Conservation (phyloP, 2,329 filamentous ascomycete genomes). For the Alternaria ventricosa region DNA sequence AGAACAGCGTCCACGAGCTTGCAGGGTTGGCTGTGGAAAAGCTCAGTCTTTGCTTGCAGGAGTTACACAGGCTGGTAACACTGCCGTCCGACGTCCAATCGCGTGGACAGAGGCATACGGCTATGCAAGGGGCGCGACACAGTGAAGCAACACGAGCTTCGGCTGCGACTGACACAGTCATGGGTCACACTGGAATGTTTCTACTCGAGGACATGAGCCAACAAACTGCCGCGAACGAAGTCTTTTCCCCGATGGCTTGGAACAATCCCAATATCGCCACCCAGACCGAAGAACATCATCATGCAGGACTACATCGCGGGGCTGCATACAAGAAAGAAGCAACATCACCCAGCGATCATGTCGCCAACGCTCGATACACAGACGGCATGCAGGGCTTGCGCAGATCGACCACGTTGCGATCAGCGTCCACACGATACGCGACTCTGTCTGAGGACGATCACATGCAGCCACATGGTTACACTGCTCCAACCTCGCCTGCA, state of each 20-base stretch:
- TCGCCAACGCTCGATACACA: constrained; percentile 24
- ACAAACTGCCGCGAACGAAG: constrained; percentile 45
- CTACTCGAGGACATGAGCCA: constrained; percentile 56
- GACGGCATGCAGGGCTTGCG: constrained; percentile 18
- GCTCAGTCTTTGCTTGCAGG: constrained; percentile 43
- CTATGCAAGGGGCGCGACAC: constrained; percentile 13
- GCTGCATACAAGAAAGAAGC: not conserved
- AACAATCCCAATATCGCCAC: constrained; percentile 11
- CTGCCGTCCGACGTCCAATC: constrained; percentile 11
- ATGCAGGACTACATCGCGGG: constrained; percentile 13
- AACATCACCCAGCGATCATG: not conserved
- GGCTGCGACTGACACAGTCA: constrained; percentile 48
- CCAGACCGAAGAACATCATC: not conserved
- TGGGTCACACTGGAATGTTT: constrained; percentile 57
- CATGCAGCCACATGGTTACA: constrained; percentile 33
- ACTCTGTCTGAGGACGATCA: constrained; percentile 17
- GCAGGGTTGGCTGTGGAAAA: constrained; percentile 53
- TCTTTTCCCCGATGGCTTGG: constrained; percentile 44
- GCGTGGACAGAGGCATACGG: constrained; percentile 5
- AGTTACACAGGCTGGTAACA: constrained; percentile 21
- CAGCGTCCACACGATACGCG: constrained; percentile 28
- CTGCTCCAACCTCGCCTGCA: constrained; percentile 24
- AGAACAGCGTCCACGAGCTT: constrained; percentile 54
- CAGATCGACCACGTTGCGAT: constrained; percentile 17
- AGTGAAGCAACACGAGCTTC: constrained; percentile 18